A percentile compares a stretch with the other conserved stretches of the same genome.
Evolutionary conservation across 441 rosid genomes (phyloP).

Genomic region (Capsella rubella): DNA sequence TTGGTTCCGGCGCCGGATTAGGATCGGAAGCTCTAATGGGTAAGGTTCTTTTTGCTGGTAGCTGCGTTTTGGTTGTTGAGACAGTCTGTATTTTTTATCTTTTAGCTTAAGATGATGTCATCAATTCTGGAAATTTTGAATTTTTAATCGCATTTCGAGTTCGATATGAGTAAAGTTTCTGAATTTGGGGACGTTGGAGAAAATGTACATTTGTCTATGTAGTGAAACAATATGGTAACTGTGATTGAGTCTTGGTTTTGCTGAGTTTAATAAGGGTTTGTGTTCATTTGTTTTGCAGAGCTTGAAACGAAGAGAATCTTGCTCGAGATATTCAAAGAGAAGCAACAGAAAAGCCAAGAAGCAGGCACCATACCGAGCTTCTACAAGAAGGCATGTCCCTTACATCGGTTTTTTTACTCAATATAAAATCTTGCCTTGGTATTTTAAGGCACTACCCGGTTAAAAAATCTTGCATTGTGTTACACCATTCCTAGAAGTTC

Average conservation of each 20-base stretch:
- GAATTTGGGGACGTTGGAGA: neutral
- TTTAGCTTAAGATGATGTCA: constrained; percentile 9
- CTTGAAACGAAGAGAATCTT: constrained; percentile 96
- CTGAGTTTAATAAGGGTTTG: constrained; percentile 16
- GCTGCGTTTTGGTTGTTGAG: constrained; percentile 14
- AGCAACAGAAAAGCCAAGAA: constrained; percentile 91
- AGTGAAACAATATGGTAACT: neutral
- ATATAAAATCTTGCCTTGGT: constrained; percentile 16
- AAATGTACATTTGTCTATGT: constrained; percentile 20
- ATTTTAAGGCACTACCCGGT: neutral
- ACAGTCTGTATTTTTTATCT: neutral
- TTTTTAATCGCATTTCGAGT: constrained; percentile 4
- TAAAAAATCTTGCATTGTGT: constrained; percentile 9
- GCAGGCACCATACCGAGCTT: constrained; percentile 91
- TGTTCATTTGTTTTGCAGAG: constrained; percentile 54
- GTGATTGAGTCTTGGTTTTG: constrained; percentile 20
- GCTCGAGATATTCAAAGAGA: constrained; percentile 96
- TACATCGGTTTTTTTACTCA: constrained; percentile 25
- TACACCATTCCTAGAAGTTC: neutral
- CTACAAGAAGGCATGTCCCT: constrained; percentile 86
- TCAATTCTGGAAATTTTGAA: neutral
- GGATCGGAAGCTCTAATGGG: constrained; percentile 99
- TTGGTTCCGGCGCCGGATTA: constrained; percentile 95
- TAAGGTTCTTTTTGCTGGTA: constrained; percentile 39
- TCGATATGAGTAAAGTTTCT: constrained; percentile 8